Conservation (phyloP, 2,329 filamentous ascomycete species). For the Phialocephala subalpina region DNA sequence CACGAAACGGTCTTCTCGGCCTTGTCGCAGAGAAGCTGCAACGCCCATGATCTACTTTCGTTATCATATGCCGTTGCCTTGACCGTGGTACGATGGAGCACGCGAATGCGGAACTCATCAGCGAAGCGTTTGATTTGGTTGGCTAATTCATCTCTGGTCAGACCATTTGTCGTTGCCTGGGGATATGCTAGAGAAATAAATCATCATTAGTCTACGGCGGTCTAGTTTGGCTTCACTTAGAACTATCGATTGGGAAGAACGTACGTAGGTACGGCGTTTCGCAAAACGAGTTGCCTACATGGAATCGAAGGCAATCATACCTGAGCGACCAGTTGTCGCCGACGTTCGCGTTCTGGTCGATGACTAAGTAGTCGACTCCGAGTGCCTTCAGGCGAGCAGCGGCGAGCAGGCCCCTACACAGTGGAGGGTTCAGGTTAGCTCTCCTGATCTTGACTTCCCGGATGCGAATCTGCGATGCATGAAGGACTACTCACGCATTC, state of each 20-base stretch:
- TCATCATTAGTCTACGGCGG: too few relatives aligned
- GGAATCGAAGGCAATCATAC: constrained; percentile 46
- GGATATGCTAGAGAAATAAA: too few relatives aligned
- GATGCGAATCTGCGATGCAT: too few relatives aligned
- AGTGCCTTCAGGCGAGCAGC: constrained; percentile 50
- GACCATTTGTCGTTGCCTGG: background rate
- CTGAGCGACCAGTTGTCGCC: constrained; percentile 51
- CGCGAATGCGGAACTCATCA: constrained; percentile 44
- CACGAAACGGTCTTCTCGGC: background rate
- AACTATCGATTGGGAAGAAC: too few relatives aligned
- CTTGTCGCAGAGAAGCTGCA: too few relatives aligned
- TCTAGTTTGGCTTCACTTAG: too few relatives aligned
- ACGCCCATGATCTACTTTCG: constrained; percentile 15
- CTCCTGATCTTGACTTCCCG: too few relatives aligned
- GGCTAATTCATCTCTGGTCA: constrained; percentile 37
- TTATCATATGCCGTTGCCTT: constrained; percentile 30
- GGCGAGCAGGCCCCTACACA: constrained; percentile 27
- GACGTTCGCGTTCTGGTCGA: constrained; percentile 39
- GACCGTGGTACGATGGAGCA: constrained; percentile 42
- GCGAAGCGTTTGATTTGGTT: constrained; percentile 41
- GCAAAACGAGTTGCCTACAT: background rate
- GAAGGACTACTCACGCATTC: background rate
- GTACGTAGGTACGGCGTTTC: background rate
- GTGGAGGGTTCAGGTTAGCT: too few relatives aligned
- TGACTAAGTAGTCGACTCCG: constrained; percentile 48